Conservation (phyloP, 371 early-diverging fungal genomes). For the Mortierella sp. region DNA sequence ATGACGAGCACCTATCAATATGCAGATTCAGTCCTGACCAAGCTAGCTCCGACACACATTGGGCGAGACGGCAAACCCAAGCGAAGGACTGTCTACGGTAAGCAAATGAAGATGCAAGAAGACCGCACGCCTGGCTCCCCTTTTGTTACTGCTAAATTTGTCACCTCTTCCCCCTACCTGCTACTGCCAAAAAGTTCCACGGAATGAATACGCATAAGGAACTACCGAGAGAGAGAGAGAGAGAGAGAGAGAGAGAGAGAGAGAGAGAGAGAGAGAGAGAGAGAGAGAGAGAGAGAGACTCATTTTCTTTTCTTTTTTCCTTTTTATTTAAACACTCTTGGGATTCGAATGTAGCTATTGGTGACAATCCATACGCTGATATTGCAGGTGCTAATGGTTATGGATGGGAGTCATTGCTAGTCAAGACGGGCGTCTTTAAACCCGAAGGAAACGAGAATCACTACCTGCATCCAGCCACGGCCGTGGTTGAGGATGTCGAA, state of each 20-base stretch:
- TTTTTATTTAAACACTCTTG: not conserved
- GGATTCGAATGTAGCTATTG: slow-evolving; percentile 61
- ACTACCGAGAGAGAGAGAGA: too few species aligned
- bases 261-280: too few species aligned
- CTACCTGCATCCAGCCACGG: slow-evolving; percentile 65
- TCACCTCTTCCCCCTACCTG: too few species aligned
- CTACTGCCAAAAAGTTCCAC: too few species aligned
- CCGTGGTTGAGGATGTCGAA: slow-evolving; percentile 76
- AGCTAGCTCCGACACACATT: slow-evolving; percentile 31
- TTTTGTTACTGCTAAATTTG: not conserved
- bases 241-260: too few species aligned
- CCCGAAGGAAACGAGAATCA: slow-evolving; percentile 64
- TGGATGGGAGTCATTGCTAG: slow-evolving; percentile 86
- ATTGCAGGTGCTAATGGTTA: slow-evolving; percentile 84
- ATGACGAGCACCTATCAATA: slow-evolving; percentile 76
- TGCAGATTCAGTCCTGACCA: slow-evolving; percentile 66
- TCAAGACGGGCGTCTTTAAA: slow-evolving; percentile 84
- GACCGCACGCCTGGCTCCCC: not conserved
- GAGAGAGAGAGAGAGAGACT: too few species aligned
- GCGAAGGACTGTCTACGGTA: slow-evolving; percentile 47
- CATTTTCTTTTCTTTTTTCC: not conserved
- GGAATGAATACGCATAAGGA: too few species aligned
- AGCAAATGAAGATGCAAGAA: not conserved
- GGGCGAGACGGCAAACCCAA: slow-evolving; percentile 13
- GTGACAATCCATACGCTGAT: slow-evolving; percentile 80